Conservation (phyloP, 176 grass and related monocot genomes). For the Metroxylon sagu region DNA sequence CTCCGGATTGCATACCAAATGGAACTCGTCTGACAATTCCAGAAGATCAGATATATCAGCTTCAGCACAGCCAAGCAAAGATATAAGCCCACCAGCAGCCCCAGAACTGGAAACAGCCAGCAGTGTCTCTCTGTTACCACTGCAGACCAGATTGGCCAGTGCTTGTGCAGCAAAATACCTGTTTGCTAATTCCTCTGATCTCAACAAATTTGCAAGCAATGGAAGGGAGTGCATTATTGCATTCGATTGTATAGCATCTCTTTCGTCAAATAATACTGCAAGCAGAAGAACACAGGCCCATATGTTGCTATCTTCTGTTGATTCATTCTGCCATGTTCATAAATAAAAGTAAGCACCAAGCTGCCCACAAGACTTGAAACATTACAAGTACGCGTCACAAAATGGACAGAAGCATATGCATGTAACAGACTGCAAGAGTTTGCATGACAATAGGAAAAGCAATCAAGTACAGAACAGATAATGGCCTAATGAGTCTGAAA, state of each 20-base stretch:
- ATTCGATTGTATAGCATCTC: conserved; percentile 77
- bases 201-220: conserved; percentile 85
- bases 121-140: conserved; percentile 89
- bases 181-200: conserved; percentile 85
- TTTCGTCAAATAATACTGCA: conserved; percentile 87
- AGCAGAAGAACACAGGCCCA: conserved; percentile 91
- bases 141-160: conserved; percentile 78
- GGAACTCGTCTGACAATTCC: conserved; percentile 92
- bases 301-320: conserved; percentile 70
- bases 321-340: conserved; percentile 49
- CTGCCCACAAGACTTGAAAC: neutral
- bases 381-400: too few species aligned
- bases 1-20: conserved; percentile 76
- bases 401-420: too few species aligned
- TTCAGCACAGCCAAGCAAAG: conserved; percentile 95
- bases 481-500: too few species aligned
- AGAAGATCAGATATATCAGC: conserved; percentile 89
- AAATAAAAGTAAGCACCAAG: neutral
- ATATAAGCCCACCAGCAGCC: conserved; percentile 69
- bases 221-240: conserved; percentile 70
- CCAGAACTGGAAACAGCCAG: conserved; percentile 98
- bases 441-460: too few species aligned
- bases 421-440: too few species aligned
- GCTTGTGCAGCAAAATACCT: conserved; percentile 97
- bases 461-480: too few species aligned